phyloP scores from a whole-genome alignment of 2,329 filamentous ascomycete genomes.

The Sporothrix phasma region DNA sequence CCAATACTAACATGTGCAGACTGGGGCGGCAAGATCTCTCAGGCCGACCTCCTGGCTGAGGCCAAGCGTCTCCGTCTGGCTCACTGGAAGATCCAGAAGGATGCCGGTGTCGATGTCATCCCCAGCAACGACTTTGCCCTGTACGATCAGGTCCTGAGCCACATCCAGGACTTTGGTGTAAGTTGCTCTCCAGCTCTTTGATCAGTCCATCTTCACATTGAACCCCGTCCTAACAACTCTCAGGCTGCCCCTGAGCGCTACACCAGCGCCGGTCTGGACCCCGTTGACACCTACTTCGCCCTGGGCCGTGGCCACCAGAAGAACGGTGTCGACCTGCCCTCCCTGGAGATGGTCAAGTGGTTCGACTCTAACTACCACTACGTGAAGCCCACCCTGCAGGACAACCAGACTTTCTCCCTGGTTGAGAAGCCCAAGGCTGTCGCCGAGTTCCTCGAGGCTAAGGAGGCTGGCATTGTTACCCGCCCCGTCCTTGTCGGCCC shows the following conservation, averaged over 20 bases:
- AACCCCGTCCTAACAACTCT: background rate
- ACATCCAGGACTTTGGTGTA: conserved; percentile 97
- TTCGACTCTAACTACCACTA: conserved; percentile 99
- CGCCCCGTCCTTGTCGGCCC: conserved; percentile 92
- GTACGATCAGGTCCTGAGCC: conserved; percentile 95
- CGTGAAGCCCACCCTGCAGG: conserved; percentile 96
- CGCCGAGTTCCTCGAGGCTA: conserved; percentile 88
- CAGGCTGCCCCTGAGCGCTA: conserved; percentile 89
- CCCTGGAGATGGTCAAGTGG: conserved; percentile 99
- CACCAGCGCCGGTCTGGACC: conserved; percentile 76
- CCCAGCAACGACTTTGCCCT: conserved; percentile 99
- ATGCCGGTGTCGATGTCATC: conserved; percentile 93
- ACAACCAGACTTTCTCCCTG: conserved; percentile 94
- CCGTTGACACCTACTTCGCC: conserved; percentile 96
- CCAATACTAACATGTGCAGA: conserved; percentile 28
- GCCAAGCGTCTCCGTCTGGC: conserved; percentile 92
- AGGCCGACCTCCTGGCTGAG: conserved; percentile 82
- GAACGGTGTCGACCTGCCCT: conserved; percentile 83
- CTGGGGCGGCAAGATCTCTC: conserved; percentile 91
- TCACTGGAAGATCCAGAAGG: conserved; percentile 99
- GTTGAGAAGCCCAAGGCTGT: conserved; percentile 84
- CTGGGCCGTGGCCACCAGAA: conserved; percentile 99
- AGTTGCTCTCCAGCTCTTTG: conserved; percentile 28
- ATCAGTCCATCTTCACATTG: background rate
- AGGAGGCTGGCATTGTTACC: conserved; percentile 88